phyloP scores from a whole-genome alignment of 768 basidiomycete genomes.

The Phallus indusiatus region DNA sequence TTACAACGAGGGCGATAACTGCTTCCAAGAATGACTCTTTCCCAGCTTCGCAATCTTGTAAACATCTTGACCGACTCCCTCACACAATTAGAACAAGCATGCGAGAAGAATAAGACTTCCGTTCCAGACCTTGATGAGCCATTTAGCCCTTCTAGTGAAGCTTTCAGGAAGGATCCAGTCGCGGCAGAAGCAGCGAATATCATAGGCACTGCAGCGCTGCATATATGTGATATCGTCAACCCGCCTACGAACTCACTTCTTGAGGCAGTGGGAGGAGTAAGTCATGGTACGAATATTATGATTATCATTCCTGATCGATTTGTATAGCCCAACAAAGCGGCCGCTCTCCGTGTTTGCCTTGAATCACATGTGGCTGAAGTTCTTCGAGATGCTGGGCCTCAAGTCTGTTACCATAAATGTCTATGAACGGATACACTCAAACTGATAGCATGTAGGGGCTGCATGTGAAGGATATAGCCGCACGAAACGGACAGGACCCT shows the following conservation, averaged over 20 bases:
- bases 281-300: background rate
- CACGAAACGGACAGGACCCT: background rate
- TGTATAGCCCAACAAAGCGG: slow-evolving; percentile 14
- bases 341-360: slow-evolving; percentile 20
- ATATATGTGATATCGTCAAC: slow-evolving; percentile 17
- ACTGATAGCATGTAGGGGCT: background rate
- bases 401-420: slow-evolving; percentile 14
- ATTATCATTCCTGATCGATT: background rate
- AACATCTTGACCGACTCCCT: slow-evolving; percentile 7
- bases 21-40: background rate
- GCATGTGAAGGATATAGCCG: background rate
- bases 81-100: slow-evolving; percentile 17
- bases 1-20: too few relatives aligned
- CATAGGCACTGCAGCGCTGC: slow-evolving; percentile 17
- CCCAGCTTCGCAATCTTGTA: background rate
- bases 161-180: slow-evolving; percentile 33
- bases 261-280: background rate
- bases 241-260: slow-evolving; percentile 12
- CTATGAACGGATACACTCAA: background rate
- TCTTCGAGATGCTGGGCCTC: slow-evolving; percentile 29
- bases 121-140: slow-evolving; percentile 22
- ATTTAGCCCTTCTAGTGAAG: slow-evolving; percentile 20
- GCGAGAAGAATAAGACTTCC: slow-evolving; percentile 10
- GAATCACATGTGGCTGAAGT: slow-evolving; percentile 31
- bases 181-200: slow-evolving; percentile 51